Conservation (phyloP, 2,329 filamentous ascomycete species). For the Rosellinia necatrix region DNA sequence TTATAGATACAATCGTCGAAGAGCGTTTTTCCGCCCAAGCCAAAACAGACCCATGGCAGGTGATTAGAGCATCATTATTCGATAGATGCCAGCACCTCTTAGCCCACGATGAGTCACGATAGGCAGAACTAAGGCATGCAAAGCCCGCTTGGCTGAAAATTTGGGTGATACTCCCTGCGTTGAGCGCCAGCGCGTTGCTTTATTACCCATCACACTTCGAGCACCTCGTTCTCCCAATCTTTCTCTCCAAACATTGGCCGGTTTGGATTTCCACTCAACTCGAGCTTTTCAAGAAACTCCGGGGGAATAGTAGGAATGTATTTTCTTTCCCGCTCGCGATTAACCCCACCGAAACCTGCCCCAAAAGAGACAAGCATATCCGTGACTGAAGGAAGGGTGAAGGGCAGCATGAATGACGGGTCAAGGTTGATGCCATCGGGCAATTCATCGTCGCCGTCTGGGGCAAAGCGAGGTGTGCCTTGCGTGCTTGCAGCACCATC, state of each 20-base stretch:
- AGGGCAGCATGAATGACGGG: slow-evolving; percentile 89
- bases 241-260: slow-evolving; percentile 65
- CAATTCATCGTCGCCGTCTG: slow-evolving; percentile 69
- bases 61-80: too few relatives aligned
- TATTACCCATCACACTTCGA: slow-evolving; percentile 44
- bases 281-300: slow-evolving; percentile 88
- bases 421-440: slow-evolving; percentile 81
- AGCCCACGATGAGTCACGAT: slow-evolving; percentile 17
- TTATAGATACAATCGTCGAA: not conserved
- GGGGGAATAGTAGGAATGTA: slow-evolving; percentile 95
- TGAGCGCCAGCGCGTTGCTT: slow-evolving; percentile 21
- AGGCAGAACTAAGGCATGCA: slow-evolving; percentile 10
- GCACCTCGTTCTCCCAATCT: slow-evolving; percentile 69
- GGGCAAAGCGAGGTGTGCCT: slow-evolving; percentile 47
- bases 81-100: slow-evolving; percentile 27
- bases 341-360: slow-evolving; percentile 89
- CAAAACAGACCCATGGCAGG: slow-evolving; percentile 19
- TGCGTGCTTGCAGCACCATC: slow-evolving; percentile 49
- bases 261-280: slow-evolving; percentile 58
- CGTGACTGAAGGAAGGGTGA: slow-evolving; percentile 91
- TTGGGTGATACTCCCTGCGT: slow-evolving; percentile 18
- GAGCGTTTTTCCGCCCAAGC: not conserved
- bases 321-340: slow-evolving; percentile 88
- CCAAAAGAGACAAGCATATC: slow-evolving; percentile 98
- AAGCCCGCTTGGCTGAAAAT: slow-evolving; percentile 25